Evolutionary conservation across 2,329 filamentous ascomycete genomes (phyloP), one percentile per base, ranked within the genome.

Genomic region (Paecilomyces formosus): DNA sequence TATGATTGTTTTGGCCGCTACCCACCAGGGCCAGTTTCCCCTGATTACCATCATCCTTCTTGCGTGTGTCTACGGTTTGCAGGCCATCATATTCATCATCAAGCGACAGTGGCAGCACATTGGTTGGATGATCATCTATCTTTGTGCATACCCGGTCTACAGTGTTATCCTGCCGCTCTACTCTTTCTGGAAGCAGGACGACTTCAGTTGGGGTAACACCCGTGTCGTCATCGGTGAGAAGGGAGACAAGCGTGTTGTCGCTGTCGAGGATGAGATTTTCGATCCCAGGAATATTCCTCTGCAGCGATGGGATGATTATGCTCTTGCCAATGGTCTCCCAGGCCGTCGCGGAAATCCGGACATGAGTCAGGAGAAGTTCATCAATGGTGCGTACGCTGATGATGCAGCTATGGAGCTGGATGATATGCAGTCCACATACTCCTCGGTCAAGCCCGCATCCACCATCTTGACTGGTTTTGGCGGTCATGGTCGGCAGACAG

Each of bases 141-240:
- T 99, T 62, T 66, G 95, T n/a, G 94, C 94, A 2, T 97, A 89
- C 79, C 94, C 94, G 0, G 89, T 99, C 66, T 97, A 93, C 79
- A 94, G 88, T 3, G 90, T 99, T 68, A 72, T 95, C 62, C 83
- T 99, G 12, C 94, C 94, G 0, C 79, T 99, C 63, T 99, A 97
- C 79, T 96, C 93, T 0, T 99, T 99, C 87, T 99, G 94, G 94
- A 96, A 97, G 77, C 92, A 97, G 75, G 94, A 99, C 76, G 93
- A 99, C 78, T 99, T 99, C 82, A 88, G 88, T 1, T 99, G 94
- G 94, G 94, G 94, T 82, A 97, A 94, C 78, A 99, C 94, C 1
- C 92, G 94, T 84, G 86, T 99, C 64, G 94, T 99, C 65, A 89
- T 97, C 64, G 93, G 92, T 60, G 94, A 99, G 74, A 91, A 93